Conservation (phyloP, 2,329 filamentous ascomycete genomes). For the Epichloe festucae region DNA sequence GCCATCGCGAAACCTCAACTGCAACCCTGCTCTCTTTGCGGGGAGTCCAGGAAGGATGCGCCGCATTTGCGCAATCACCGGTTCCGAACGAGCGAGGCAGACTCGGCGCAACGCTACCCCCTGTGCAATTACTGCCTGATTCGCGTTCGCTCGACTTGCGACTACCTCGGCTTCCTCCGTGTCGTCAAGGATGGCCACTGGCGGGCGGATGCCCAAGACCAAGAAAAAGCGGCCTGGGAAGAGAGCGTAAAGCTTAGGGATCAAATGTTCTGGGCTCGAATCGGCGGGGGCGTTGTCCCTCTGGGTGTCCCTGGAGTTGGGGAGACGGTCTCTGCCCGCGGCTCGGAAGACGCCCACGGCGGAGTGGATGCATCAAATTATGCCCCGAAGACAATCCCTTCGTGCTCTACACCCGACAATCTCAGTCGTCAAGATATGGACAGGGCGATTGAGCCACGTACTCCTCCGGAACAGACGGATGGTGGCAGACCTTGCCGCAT, state of each 20-base stretch:
- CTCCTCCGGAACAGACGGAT: conserved; percentile 19
- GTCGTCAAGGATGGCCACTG: conserved; percentile 90
- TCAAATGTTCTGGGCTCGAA: conserved; percentile 92
- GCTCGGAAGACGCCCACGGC: conserved; percentile 1
- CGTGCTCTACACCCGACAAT: conserved; percentile 2
- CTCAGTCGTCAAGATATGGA: not conserved
- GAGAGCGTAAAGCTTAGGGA: conserved; percentile 82
- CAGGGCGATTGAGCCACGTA: conserved; percentile 9
- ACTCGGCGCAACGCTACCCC: conserved; percentile 77
- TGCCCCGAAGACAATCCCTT: not conserved
- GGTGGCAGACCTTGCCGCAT: conserved; percentile 13
- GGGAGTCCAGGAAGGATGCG: conserved; percentile 62
- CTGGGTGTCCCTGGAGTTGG: conserved; percentile 15
- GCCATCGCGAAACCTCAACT: conserved; percentile 38
- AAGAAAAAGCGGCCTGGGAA: conserved; percentile 84
- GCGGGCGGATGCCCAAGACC: conserved; percentile 69
- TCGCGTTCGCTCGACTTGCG: conserved; percentile 76
- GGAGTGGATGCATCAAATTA: not conserved
- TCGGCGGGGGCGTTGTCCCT: conserved; percentile 84
- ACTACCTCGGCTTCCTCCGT: conserved; percentile 81
- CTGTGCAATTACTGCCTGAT: conserved; percentile 80
- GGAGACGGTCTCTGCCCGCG: not conserved
- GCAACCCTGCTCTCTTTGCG: conserved; percentile 75
- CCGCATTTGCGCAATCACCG: conserved; percentile 68
- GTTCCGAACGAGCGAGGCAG: conserved; percentile 78